phyloP scores from a whole-genome alignment of 2,329 filamentous ascomycete genomes.

The Cytospora schulzeri region DNA sequence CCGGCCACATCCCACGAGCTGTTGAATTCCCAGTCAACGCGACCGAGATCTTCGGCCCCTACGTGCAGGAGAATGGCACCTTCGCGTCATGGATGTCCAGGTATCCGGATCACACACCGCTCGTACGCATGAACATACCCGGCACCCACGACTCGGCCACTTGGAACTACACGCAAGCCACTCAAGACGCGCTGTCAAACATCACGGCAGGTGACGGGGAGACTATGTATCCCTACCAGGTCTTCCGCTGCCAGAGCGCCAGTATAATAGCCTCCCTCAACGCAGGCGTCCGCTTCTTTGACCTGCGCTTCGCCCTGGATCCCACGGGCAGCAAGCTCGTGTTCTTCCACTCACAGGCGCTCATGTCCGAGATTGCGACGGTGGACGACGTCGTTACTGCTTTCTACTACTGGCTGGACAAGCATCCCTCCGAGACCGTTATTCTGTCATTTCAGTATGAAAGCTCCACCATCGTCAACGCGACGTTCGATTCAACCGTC shows the following conservation, averaged over 20 bases:
- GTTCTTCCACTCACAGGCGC: constrained; percentile 51
- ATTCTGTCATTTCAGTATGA: constrained; percentile 53
- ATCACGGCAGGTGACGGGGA: constrained; percentile 44
- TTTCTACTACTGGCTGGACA: constrained; percentile 51
- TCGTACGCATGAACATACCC: constrained; percentile 52
- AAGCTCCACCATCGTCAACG: constrained; percentile 37
- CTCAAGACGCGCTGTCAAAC: constrained; percentile 42
- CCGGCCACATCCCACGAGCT: neutral
- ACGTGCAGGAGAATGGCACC: constrained; percentile 28
- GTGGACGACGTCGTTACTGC: constrained; percentile 49
- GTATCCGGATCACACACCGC: constrained; percentile 43
- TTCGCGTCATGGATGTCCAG: constrained; percentile 48
- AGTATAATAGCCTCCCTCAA: constrained; percentile 44
- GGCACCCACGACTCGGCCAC: constrained; percentile 54
- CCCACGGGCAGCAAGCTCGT: constrained; percentile 46
- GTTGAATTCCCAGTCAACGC: constrained; percentile 35
- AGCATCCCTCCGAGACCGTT: constrained; percentile 47
- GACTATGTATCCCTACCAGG: constrained; percentile 33
- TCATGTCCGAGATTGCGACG: constrained; percentile 46
- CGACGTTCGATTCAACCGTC: constrained; percentile 38
- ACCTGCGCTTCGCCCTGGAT: constrained; percentile 52
- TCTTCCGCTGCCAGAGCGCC: constrained; percentile 46
- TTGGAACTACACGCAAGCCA: constrained; percentile 51
- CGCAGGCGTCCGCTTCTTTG: constrained; percentile 51
- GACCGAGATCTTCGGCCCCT: constrained; percentile 46